phyloP scores from a whole-genome alignment of 78 protist species.

The Polysphondylium violaceum region DNA sequence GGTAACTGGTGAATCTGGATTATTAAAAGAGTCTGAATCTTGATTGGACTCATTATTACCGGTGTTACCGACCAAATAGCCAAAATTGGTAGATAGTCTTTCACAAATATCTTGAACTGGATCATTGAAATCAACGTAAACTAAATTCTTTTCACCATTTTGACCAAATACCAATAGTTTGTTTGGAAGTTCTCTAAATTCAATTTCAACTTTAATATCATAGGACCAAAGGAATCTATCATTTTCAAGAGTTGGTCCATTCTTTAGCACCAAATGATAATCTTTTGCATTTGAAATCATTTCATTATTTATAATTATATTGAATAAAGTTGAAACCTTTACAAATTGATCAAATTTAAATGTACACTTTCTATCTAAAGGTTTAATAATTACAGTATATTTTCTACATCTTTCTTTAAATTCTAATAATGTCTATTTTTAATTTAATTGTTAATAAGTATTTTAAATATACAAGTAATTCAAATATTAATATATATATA shows the following conservation, averaged over 20 bases:
- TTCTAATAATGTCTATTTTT: conserved; percentile 37
- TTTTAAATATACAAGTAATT: too few relatives aligned
- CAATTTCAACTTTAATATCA: conserved; percentile 59
- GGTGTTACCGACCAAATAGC: neutral
- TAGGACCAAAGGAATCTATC: conserved; percentile 69
- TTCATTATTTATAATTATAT: conserved; percentile 30
- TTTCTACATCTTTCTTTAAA: conserved; percentile 75
- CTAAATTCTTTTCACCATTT: conserved; percentile 54
- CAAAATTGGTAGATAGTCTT: conserved; percentile 26
- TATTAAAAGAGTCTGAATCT: too few relatives aligned
- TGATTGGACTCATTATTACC: neutral
- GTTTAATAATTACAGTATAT: conserved; percentile 23
- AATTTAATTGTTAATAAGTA: too few relatives aligned
- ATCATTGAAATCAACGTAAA: conserved; percentile 68
- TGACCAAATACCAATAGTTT: conserved; percentile 46
- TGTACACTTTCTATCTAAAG: conserved; percentile 30
- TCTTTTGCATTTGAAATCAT: conserved; percentile 37
- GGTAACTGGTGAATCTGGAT: neutral
- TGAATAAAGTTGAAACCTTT: conserved; percentile 51
- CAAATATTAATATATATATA: neutral
- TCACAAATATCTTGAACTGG: conserved; percentile 62
- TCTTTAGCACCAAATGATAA: conserved; percentile 16
- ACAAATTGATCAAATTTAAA: conserved; percentile 74
- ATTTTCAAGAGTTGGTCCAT: conserved; percentile 5
- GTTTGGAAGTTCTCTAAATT: conserved; percentile 57